Evolutionary conservation across 2,329 filamentous ascomycete genomes (phyloP).

Genomic region (Mariannaea elegans): DNA sequence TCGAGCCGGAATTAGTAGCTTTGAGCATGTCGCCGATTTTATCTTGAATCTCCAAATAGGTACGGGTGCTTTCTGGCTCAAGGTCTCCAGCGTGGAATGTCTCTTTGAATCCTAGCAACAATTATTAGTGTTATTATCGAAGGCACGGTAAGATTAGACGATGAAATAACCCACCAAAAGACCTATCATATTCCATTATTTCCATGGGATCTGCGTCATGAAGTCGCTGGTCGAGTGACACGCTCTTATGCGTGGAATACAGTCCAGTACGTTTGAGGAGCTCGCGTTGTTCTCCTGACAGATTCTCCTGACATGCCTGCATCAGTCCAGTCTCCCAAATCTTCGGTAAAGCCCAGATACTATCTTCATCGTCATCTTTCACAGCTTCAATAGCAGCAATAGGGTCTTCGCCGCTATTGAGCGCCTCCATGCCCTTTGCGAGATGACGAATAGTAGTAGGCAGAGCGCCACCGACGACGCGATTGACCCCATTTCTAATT

Average conservation of each 20-base stretch:
- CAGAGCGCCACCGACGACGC: slow-evolving; percentile 27
- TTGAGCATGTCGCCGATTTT: slow-evolving; percentile 31
- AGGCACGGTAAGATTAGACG: accelerated
- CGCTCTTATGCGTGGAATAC: background rate
- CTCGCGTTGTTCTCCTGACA: background rate
- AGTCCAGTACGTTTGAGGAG: slow-evolving; percentile 27
- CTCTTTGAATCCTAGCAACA: slow-evolving; percentile 35
- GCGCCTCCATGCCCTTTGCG: slow-evolving; percentile 23
- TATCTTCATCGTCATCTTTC: slow-evolving; percentile 20
- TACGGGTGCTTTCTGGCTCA: slow-evolving; percentile 35
- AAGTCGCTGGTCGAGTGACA: slow-evolving; percentile 16
- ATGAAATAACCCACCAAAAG: slow-evolving; percentile 21
- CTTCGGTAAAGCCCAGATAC: slow-evolving; percentile 34
- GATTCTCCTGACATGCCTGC: slow-evolving; percentile 16
- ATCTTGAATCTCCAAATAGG: slow-evolving; percentile 28
- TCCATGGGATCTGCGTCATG: slow-evolving; percentile 25
- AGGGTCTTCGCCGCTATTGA: slow-evolving; percentile 18
- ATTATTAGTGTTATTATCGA: background rate
- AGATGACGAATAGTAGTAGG: slow-evolving; percentile 21
- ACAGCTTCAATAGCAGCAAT: background rate
- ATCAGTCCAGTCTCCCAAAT: slow-evolving; percentile 35
- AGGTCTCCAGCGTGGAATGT: slow-evolving; percentile 40
- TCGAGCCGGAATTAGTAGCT: slow-evolving; percentile 13
- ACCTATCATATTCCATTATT: slow-evolving; percentile 38
- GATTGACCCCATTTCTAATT: slow-evolving; percentile 33